These are phyloP conservation scores for Mycocentrospora acerina DNA, from an alignment of 2,329 filamentous ascomycete genomes.

Conservation along the genomic window DNA sequence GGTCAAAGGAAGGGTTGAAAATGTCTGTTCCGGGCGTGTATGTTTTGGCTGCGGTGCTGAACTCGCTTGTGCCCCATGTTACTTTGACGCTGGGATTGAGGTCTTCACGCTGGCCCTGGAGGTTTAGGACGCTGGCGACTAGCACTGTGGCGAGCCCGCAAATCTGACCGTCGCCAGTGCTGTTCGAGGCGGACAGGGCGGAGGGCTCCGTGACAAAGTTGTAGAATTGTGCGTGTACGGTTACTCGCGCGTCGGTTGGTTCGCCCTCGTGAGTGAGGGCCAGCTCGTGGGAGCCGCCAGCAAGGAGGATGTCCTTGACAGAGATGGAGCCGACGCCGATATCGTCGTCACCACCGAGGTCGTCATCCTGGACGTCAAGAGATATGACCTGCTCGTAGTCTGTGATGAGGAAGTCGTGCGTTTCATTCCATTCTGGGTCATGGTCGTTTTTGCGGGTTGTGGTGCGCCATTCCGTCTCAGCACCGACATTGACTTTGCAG, in stretches of 20 bases:
- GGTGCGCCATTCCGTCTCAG: slow-evolving; percentile 49
- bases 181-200: slow-evolving; percentile 32
- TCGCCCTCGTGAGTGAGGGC: slow-evolving; percentile 43
- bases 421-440: slow-evolving; percentile 52
- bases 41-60: slow-evolving; percentile 46
- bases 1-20: slow-evolving; percentile 52
- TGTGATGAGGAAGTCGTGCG: slow-evolving; percentile 50
- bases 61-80: slow-evolving; percentile 45
- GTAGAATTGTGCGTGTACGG: slow-evolving; percentile 45
- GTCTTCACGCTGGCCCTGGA: slow-evolving; percentile 48
- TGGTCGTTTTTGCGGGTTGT: slow-evolving; percentile 46
- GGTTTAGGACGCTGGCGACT: slow-evolving; percentile 45
- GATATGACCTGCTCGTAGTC: slow-evolving; percentile 49
- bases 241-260: slow-evolving; percentile 39
- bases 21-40: slow-evolving; percentile 52
- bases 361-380: slow-evolving; percentile 49
- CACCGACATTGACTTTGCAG: slow-evolving; percentile 47
- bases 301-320: slow-evolving; percentile 46
- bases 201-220: slow-evolving; percentile 43
- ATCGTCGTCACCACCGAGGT: slow-evolving; percentile 47
- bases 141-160: slow-evolving; percentile 48
- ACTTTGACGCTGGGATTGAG: slow-evolving; percentile 51
- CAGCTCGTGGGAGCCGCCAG: slow-evolving; percentile 47
- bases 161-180: slow-evolving; percentile 30
- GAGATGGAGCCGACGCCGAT: slow-evolving; percentile 47